Evolutionary conservation across 768 basidiomycete genomes (phyloP).

Genomic region (Sporobolomyces roseus): DNA sequence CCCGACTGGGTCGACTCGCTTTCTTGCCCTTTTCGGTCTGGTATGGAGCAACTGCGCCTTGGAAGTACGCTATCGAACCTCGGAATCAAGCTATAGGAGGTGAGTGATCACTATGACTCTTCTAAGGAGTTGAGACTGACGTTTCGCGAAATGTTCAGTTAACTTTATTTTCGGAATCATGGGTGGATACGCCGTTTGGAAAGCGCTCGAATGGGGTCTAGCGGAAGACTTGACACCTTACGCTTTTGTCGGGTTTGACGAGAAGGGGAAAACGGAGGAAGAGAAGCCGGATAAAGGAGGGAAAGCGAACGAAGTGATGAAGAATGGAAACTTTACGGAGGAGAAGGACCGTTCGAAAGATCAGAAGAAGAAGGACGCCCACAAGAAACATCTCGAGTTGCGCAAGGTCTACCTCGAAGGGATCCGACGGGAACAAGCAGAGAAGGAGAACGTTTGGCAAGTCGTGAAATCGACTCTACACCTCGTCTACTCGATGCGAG

Average conservation of each 20-base stretch:
- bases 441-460: neutral
- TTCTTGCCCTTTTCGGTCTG: slow-evolving; percentile 21
- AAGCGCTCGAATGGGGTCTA: slow-evolving; percentile 33
- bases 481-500: slow-evolving; percentile 34
- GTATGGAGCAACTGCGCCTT: slow-evolving; percentile 14
- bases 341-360: neutral
- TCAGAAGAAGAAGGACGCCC: neutral
- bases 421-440: slow-evolving; percentile 7
- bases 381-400: neutral
- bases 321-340: slow-evolving; percentile 5
- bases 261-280: slow-evolving; percentile 10
- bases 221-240: slow-evolving; percentile 31
- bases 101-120: neutral
- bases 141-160: neutral
- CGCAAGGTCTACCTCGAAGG: neutral
- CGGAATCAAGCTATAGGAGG: slow-evolving; percentile 29
- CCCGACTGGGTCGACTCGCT: slow-evolving; percentile 18
- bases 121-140: neutral
- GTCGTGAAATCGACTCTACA: slow-evolving; percentile 25
- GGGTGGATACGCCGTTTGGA: slow-evolving; percentile 32
- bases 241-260: slow-evolving; percentile 29
- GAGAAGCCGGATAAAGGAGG: slow-evolving; percentile 12
- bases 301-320: neutral
- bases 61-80: slow-evolving; percentile 28
- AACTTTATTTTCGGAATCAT: slow-evolving; percentile 35